Evolutionary conservation across 2,329 filamentous ascomycete genomes (phyloP), one percentile per base, ranked within the genome.

Genomic region (Cordyceps cateniannulata): DNA sequence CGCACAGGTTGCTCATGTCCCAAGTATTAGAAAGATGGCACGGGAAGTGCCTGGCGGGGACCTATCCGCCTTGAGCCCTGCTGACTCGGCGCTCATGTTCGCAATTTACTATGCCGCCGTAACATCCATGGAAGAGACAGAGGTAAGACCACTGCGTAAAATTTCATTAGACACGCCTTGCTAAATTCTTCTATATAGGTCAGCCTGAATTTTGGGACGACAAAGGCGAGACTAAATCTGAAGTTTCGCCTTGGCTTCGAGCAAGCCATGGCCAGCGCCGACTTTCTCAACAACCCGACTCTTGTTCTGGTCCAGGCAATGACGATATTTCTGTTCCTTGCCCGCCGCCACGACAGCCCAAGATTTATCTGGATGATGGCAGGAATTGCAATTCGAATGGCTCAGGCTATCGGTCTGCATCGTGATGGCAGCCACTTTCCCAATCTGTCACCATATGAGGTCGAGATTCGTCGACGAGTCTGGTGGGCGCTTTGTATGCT

Each of bases 301-400:
- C 62, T 88, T 1, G 75, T 81, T 7, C 79, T 86, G 0, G 71
- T 88, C 1, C 86, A 89, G 68, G 85, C 85, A 0, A 81, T 87
- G 57, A 72, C 81, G 1, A 73, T 88, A 0, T 87, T 85, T 62
- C 74, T 88, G 6, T 74, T 82, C 4, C 73, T 82, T 1, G 77
- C 82, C 9, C 78, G 81, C 18, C 76, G 77, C 12, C 76, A 81
- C 45, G 81, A 83, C 45, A 79, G 79, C 65, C 70, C 81, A 54
- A 68, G 78, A 4, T 83, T 85, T 3, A 78, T 84, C 5, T 89
- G 86, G 84, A 84, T 85, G 44, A 74, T 89, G 64, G 85, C 83
- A 0, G 86, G 85, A 0, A 76, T 88, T 1, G 79, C 81, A n/a
- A 80, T 85, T 20, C 75, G 81, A 6, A 81, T 85, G 67, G 80